These are phyloP conservation scores for Deinandra increscens DNA, from an alignment of 129 eudicot genomes.

Conservation along the genomic window DNA sequence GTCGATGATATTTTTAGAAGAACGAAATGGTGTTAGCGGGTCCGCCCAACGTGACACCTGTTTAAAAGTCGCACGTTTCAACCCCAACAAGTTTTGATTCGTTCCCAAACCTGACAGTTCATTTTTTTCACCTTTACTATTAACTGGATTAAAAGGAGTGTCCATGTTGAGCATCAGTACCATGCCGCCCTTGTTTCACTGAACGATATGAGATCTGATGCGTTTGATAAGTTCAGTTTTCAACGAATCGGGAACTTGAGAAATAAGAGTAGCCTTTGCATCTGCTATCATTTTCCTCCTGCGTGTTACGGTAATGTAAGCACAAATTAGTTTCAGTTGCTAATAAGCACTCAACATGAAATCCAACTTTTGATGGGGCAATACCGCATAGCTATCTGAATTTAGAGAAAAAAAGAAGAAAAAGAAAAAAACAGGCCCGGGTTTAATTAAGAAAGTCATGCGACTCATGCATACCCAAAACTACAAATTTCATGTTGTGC, in stretches of 20 bases:
- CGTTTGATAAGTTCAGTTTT: conserved; percentile 60
- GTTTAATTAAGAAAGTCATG: too few relatives aligned
- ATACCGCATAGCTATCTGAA: background rate
- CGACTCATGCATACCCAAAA: background rate
- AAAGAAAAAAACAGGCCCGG: too few relatives aligned
- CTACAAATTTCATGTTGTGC: too few relatives aligned
- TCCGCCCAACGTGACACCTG: background rate
- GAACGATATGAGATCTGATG: conserved; percentile 40
- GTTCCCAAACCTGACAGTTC: background rate
- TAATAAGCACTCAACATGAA: background rate
- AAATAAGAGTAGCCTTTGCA: conserved; percentile 50
- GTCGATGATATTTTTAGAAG: background rate
- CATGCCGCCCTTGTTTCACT: conserved; percentile 33
- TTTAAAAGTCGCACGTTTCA: background rate
- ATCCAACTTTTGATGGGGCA: background rate
- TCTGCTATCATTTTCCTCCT: conserved; percentile 69
- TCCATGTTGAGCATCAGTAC: conserved; percentile 10
- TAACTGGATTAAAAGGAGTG: background rate
- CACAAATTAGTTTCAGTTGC: background rate
- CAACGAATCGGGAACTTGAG: conserved; percentile 68
- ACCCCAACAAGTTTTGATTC: background rate
- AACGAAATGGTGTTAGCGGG: background rate
- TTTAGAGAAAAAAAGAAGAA: too few relatives aligned
- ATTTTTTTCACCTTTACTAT: background rate
- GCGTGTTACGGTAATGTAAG: conserved; percentile 28